Evolutionary conservation across 345 rosid species (phyloP).

Genomic region (Salix purpurea): DNA sequence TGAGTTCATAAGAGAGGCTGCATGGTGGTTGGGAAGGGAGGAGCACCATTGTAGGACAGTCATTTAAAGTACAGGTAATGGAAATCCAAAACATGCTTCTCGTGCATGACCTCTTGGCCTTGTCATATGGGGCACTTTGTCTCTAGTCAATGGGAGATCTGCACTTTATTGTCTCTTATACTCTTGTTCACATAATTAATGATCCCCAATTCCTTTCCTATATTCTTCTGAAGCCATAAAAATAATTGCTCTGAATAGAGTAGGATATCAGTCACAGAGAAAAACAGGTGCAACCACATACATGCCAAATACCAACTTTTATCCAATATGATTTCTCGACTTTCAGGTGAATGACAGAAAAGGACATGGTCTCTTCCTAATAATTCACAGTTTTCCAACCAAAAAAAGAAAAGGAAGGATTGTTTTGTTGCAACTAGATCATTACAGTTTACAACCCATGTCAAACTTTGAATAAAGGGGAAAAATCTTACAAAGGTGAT

Average conservation of each 20-base stretch:
- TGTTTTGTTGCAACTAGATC: neutral
- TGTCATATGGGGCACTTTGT: neutral
- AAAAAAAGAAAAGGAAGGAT: too few species aligned
- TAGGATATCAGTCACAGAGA: neutral
- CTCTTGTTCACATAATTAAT: neutral
- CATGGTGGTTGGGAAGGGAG: neutral
- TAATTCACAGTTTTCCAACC: neutral
- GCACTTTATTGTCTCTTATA: neutral
- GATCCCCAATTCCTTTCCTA: neutral
- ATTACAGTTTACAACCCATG: neutral
- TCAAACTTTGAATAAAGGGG: neutral
- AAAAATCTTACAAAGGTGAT: neutral
- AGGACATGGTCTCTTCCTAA: neutral
- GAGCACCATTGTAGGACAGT: neutral
- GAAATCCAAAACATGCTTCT: neutral
- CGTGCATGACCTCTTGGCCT: neutral
- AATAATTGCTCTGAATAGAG: neutral
- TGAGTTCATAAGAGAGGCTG: neutral
- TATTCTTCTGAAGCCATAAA: neutral
- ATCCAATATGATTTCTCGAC: neutral
- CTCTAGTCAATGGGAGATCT: neutral
- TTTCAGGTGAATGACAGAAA: neutral
- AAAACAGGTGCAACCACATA: neutral
- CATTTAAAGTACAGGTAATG: neutral
- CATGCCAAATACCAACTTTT: neutral